Evolutionary conservation across 306 rosid genomes (phyloP).

Genomic region (Rosa persica): DNA sequence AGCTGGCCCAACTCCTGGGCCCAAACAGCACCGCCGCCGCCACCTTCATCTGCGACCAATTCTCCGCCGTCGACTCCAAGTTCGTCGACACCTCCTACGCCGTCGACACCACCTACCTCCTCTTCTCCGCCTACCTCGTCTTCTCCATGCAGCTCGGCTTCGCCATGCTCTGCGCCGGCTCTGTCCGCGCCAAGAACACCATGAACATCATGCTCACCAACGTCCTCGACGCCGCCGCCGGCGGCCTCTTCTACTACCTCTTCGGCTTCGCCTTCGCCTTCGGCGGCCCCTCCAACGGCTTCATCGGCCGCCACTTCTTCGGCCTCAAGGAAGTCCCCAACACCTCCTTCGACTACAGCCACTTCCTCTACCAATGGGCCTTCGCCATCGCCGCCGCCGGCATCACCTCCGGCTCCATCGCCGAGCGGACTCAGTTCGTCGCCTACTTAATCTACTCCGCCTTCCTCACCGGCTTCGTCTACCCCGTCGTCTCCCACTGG

Average conservation of each 20-base stretch:
- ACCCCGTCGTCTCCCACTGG: constrained; percentile 92
- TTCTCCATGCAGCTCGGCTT: constrained; percentile 98
- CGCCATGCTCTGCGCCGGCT: constrained; percentile 98
- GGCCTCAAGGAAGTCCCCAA: constrained; percentile 55
- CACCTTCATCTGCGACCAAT: constrained; percentile 46
- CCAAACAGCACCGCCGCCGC: constrained; percentile 73
- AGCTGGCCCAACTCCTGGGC: constrained; percentile 51
- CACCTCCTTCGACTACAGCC: constrained; percentile 35
- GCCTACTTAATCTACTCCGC: constrained; percentile 80
- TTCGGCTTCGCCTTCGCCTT: constrained; percentile 95
- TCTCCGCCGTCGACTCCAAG: constrained; percentile 29
- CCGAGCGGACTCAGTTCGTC: constrained; percentile 87
- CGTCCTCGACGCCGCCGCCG: constrained; percentile 90
- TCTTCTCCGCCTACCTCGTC: constrained; percentile 92
- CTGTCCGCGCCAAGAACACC: constrained; percentile 98
- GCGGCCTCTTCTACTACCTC: constrained; percentile 83
- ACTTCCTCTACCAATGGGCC: constrained; percentile 93
- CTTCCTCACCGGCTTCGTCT: constrained; percentile 85
- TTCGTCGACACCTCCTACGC: constrained; percentile 55
- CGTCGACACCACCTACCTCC: constrained; percentile 72
- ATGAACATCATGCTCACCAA: constrained; percentile 99
- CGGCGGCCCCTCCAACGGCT: constrained; percentile 71
- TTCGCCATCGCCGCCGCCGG: constrained; percentile 98
- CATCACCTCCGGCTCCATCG: constrained; percentile 86
- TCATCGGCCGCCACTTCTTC: constrained; percentile 81